phyloP scores from a whole-genome alignment of 768 basidiomycete species.

The Megacollybia marginata region DNA sequence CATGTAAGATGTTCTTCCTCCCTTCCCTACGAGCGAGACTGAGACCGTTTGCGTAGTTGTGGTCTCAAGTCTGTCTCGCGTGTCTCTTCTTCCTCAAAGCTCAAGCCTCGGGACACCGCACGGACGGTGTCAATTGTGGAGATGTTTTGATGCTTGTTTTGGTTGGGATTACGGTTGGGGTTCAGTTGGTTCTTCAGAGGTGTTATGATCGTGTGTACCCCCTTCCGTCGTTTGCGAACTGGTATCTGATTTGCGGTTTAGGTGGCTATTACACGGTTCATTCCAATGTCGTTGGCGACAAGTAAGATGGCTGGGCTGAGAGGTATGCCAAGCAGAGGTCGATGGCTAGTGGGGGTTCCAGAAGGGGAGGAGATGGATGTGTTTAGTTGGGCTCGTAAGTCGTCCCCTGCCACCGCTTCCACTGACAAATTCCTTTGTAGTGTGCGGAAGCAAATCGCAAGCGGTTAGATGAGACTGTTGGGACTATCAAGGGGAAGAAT shows the following conservation, averaged over 20 bases:
- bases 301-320: conserved; percentile 43
- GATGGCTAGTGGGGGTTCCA: conserved; percentile 11
- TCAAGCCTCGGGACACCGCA: conserved; percentile 19
- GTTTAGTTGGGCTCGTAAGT: conserved; percentile 28
- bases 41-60: conserved; percentile 32
- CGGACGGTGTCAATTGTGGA: conserved; percentile 30
- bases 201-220: conserved; percentile 32
- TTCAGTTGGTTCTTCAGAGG: conserved; percentile 30
- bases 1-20: conserved; percentile 35
- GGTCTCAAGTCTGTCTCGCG: conserved; percentile 60
- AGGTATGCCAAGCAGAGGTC: conserved; percentile 29
- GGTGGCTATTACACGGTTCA: conserved; percentile 43
- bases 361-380: conserved; percentile 24
- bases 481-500: too few species aligned
- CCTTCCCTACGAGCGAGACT: conserved; percentile 12
- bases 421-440: conserved; percentile 8
- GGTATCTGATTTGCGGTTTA: too few species aligned
- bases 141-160: conserved; percentile 55
- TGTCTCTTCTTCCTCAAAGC: conserved; percentile 62
- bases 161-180: conserved; percentile 40
- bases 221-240: too few species aligned
- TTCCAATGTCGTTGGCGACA: conserved; percentile 61
- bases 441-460: conserved; percentile 25
- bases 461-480: too few species aligned
- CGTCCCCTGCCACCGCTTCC: neutral